Evolutionary conservation across 1,284 basidiomycete genomes (phyloP), one percentile per base, ranked within the genome.

Genomic region (Inonotus obliquus): DNA sequence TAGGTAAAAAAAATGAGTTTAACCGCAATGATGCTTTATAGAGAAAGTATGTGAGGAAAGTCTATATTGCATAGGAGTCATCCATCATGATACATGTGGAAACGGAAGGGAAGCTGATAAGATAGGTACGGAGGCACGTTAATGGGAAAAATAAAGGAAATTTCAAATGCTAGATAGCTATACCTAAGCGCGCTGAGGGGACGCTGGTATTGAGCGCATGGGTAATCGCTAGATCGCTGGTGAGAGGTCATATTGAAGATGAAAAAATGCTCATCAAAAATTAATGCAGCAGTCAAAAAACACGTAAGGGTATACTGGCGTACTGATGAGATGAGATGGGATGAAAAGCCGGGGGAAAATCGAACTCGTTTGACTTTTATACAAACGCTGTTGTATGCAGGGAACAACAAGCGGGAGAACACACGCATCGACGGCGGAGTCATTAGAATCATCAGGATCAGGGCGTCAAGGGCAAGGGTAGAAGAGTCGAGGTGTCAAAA

Each of bases 21-120:
- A 57, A 23, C 48, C 54, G 61, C 55, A 62, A 52, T 25, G 60
- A 19, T 41, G n/a, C n/a, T n/a, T n/a, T n/a, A n/a, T n/a, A n/a
- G n/a, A n/a, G n/a, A n/a, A n/a, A n/a, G n/a, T n/a, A n/a, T n/a
- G n/a, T n/a, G n/a, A n/a, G n/a, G n/a, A 19, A 39, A 53, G 60
- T 57, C 54, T 62, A 39, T 62, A 49, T 23, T 52, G 60, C 56
- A 51, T 41, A 29, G 48, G 45, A 54, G 41, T 55, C 10, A 37
- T 23, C 4, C 39, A 21, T 17, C n/a, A n/a, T n/a, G n/a, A 27
- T 57, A 13, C 49, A 54, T 54, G 53, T 41, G 53, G 35, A 39
- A n/a, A 38, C 35, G 23, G 53, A 54, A 54, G 2, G 19, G 32
- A 32, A 52, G 25, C 11, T 17, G 37, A 9, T 23, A 25, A 39